Conservation (phyloP, 2,329 filamentous ascomycete species). For the Westerdykella ornata region DNA sequence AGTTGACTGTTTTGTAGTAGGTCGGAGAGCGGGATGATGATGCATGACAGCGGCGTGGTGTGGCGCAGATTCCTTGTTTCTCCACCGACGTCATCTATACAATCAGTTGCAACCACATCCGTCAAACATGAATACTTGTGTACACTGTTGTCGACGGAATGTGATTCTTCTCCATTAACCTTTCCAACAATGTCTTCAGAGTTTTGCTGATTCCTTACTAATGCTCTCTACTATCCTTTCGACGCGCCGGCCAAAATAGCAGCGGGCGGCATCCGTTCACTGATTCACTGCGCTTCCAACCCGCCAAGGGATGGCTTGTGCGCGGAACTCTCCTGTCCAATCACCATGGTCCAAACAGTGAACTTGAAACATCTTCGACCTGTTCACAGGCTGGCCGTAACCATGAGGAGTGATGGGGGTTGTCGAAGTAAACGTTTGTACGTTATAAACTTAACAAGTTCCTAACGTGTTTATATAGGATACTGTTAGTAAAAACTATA, state of each 20-base stretch:
- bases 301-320: neutral
- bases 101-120: neutral
- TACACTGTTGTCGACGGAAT: neutral
- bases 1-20: conserved; percentile 28
- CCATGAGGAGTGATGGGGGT: too few species aligned
- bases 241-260: conserved; percentile 2
- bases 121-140: neutral
- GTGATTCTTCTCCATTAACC: neutral
- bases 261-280: neutral
- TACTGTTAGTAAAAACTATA: too few species aligned
- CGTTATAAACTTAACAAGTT: too few species aligned
- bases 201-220: neutral
- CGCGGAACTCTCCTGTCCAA: conserved; percentile 19
- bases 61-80: conserved; percentile 31
- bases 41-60: conserved; percentile 12
- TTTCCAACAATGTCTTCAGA: neutral
- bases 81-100: conserved; percentile 16
- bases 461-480: too few species aligned
- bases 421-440: too few species aligned
- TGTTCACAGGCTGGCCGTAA: too few species aligned
- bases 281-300: conserved; percentile 3
- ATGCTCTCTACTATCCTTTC: neutral
- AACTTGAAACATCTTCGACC: neutral
- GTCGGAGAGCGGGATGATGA: too few species aligned
- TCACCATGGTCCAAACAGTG: conserved; percentile 21